These are phyloP conservation scores for Sarcomyxa edulis DNA, from an alignment of 768 basidiomycete species.

Conservation along the genomic window DNA sequence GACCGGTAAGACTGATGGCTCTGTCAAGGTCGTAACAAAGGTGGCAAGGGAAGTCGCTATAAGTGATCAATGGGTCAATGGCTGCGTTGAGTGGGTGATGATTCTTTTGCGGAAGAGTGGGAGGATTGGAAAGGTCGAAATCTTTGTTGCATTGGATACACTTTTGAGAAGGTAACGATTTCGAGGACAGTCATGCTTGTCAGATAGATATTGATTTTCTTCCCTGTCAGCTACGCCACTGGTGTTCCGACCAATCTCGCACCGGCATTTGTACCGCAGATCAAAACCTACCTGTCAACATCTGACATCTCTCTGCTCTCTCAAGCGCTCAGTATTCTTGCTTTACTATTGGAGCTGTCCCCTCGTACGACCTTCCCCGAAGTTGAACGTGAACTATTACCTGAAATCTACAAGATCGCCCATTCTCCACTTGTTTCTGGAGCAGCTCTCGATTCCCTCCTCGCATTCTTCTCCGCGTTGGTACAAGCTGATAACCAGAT, in stretches of 20 bases:
- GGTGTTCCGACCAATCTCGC: slow-evolving; percentile 55
- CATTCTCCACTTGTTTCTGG: slow-evolving; percentile 78
- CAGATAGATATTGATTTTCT: neutral
- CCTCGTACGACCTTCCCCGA: slow-evolving; percentile 68
- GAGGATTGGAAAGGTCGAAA: slow-evolving; percentile 69
- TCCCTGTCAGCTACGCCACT: slow-evolving; percentile 26
- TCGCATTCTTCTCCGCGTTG: slow-evolving; percentile 77
- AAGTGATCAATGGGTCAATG: slow-evolving; percentile 76
- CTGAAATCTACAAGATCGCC: slow-evolving; percentile 63
- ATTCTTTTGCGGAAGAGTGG: slow-evolving; percentile 74
- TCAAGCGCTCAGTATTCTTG: slow-evolving; percentile 59
- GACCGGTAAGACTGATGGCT: slow-evolving; percentile 66
- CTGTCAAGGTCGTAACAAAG: slow-evolving; percentile 76
- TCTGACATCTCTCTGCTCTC: slow-evolving; percentile 76
- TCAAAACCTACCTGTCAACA: slow-evolving; percentile 71
- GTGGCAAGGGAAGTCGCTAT: slow-evolving; percentile 75
- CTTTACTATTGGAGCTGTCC: slow-evolving; percentile 63
- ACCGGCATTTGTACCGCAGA: slow-evolving; percentile 58
- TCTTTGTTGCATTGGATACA: slow-evolving; percentile 73
- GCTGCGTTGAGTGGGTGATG: slow-evolving; percentile 73
- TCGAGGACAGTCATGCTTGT: no score
- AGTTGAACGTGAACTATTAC: slow-evolving; percentile 66
- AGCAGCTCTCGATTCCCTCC: slow-evolving; percentile 72
- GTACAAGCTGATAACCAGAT: slow-evolving; percentile 82
- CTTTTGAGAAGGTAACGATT: slow-evolving; percentile 66